A percentile compares a stretch with the other conserved stretches of the same genome.
These are phyloP conservation scores for Globisporangium cederbergense DNA, from an alignment of 352 stramenopile genomes.

Conservation along the genomic window DNA sequence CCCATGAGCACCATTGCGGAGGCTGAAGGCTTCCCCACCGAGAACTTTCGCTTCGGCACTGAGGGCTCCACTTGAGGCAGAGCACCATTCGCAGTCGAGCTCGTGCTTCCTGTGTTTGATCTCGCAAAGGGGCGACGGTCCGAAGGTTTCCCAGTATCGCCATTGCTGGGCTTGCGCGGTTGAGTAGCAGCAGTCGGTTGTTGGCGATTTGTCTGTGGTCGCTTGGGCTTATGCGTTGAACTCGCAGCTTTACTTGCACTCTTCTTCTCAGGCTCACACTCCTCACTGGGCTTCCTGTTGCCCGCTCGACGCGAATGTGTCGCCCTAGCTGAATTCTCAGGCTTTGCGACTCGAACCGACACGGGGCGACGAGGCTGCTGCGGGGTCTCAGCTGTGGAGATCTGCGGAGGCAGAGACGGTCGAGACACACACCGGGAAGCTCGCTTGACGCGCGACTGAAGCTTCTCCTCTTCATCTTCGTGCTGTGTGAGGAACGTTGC, in stretches of 20 bases:
- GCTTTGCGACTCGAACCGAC: conserved; percentile 4
- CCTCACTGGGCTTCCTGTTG: neutral
- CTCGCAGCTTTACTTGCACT: neutral
- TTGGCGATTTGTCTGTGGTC: neutral
- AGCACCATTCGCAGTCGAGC: neutral
- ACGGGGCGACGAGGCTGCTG: conserved; percentile 7
- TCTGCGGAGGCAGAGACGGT: neutral
- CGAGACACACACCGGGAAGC: neutral
- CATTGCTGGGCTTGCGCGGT: conserved; percentile 8
- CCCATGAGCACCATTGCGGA: conserved; percentile 19
- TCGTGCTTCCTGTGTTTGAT: neutral
- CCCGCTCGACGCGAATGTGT: neutral
- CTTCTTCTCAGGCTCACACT: neutral
- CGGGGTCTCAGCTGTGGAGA: neutral
- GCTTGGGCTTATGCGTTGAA: neutral
- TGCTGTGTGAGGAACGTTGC: conserved; percentile 42
- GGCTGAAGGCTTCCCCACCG: neutral
- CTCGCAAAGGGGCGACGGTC: conserved; percentile 5
- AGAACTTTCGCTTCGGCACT: conserved; percentile 9
- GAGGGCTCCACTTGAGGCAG: neutral
- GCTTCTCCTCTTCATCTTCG: conserved; percentile 34
- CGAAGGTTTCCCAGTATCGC: neutral
- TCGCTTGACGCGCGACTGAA: conserved; percentile 2
- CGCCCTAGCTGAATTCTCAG: neutral
- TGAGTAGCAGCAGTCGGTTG: neutral